phyloP scores from a whole-genome alignment of 305 asterid species.

The Solanum hybrid region DNA sequence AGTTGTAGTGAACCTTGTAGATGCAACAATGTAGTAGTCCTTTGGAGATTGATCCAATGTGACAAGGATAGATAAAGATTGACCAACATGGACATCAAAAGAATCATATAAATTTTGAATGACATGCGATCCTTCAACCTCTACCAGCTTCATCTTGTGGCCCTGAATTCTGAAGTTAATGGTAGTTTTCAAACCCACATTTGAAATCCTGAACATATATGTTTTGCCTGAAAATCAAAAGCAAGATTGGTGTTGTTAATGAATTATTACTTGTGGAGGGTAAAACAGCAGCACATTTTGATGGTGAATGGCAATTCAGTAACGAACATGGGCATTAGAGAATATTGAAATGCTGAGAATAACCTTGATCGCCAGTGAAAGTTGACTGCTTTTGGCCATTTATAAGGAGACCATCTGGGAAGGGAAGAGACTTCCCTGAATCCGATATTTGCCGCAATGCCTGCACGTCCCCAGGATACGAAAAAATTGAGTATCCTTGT shows the following conservation, averaged over 20 bases:
- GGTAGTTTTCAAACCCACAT: slow-evolving; percentile 59
- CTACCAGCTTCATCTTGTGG: slow-evolving; percentile 82
- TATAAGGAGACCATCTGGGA: slow-evolving; percentile 73
- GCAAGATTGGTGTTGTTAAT: not conserved
- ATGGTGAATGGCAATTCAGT: not conserved
- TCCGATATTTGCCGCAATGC: slow-evolving; percentile 59
- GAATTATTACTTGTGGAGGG: not conserved
- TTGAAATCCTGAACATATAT: slow-evolving; percentile 83
- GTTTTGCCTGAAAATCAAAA: slow-evolving; percentile 62
- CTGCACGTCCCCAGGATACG: slow-evolving; percentile 26
- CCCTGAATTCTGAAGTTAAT: slow-evolving; percentile 88
- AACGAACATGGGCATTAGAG: not conserved
- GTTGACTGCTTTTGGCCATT: slow-evolving; percentile 53
- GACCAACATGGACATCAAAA: slow-evolving; percentile 82
- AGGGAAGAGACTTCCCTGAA: slow-evolving; percentile 66
- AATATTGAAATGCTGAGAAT: not conserved
- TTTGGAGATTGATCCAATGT: slow-evolving; percentile 67
- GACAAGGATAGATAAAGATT: slow-evolving; percentile 63
- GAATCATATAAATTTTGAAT: slow-evolving; percentile 64
- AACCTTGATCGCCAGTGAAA: slow-evolving; percentile 69
- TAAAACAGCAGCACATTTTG: not conserved
- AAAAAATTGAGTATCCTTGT: not conserved
- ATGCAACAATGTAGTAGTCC: slow-evolving; percentile 76
- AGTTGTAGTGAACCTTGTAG: slow-evolving; percentile 50
- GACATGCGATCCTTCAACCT: slow-evolving; percentile 91